These are phyloP conservation scores for Melanomma pulvis-pyrius DNA, from an alignment of 495 filamentous ascomycete genomes.

Conservation along the genomic window DNA sequence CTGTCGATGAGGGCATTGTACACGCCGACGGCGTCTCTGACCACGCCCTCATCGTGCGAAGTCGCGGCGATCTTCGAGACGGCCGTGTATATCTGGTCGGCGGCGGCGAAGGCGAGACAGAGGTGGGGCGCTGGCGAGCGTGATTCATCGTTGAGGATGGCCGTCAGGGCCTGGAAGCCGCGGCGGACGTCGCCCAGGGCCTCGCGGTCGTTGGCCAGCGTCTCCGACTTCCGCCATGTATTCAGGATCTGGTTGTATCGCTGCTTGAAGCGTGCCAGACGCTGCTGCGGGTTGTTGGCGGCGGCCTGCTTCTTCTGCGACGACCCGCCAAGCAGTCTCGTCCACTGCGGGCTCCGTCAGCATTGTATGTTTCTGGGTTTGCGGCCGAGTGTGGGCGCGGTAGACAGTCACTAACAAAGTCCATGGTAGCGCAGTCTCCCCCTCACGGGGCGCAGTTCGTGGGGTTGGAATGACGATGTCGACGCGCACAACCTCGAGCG, in stretches of 20 bases:
- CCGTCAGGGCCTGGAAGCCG: conserved; percentile 69
- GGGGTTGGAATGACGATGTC: neutral
- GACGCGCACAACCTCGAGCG: neutral
- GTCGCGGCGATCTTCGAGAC: conserved; percentile 82
- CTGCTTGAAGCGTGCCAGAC: conserved; percentile 86
- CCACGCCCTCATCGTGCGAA: conserved; percentile 75
- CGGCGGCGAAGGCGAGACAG: conserved; percentile 80
- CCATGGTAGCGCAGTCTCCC: conserved; percentile 8
- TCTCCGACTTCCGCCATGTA: conserved; percentile 73
- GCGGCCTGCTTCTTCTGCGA: conserved; percentile 61
- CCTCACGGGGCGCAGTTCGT: conserved; percentile 2
- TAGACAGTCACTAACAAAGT: conserved; percentile 15
- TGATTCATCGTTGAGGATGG: conserved; percentile 83
- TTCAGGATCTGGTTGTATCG: conserved; percentile 82
- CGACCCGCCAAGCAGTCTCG: conserved; percentile 32
- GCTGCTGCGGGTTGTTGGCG: conserved; percentile 77
- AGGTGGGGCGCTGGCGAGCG: conserved; percentile 84
- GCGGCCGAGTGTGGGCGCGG: neutral
- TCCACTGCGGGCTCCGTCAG: conserved; percentile 18
- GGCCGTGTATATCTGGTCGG: conserved; percentile 82
- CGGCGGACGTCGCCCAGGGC: conserved; percentile 55
- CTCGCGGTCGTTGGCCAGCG: conserved; percentile 54
- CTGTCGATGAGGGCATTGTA: conserved; percentile 92
- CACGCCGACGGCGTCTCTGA: conserved; percentile 77
- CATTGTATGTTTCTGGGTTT: neutral